Base-by-base conservation (phyloP, 108 stramenopile species). In the Skeletonema tropicum region DNA sequence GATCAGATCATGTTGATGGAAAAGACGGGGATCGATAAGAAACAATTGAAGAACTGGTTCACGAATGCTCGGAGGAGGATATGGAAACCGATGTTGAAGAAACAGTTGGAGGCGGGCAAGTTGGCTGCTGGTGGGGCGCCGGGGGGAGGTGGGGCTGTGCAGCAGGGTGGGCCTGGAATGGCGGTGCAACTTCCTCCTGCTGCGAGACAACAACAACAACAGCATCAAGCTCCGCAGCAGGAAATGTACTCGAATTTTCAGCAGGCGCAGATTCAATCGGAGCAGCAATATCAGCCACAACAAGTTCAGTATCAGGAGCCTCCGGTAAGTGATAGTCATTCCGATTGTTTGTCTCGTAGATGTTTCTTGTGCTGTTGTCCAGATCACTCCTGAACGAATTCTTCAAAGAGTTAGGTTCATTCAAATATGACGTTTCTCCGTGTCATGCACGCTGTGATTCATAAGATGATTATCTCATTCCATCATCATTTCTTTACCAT, bases 11-110 rank as follows among this genome's bases (percentile, higher is more conserved):
- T 90, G 90, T 82, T 97, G 46, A 96, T 95, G 97, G 92, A 93
- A 67, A 89, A 92, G 81, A 97, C 97, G 17, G 95, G 97, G 14
- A 96, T 97, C 63, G 95, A 96, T 70, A 96, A 95, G 75, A 96
- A 96, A 77, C 97, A 97, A 75, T 83, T 97, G 33, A 97, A 97
- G 82, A 97, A 97, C 64, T 97, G 97, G 97, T 97, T 97, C 70
- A 97, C 97, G 48, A 97, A 97, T 73, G 97, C 97, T 3, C 73
- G 97, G 57, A 70, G 97, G 49, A 79, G 97, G 80, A 97, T 97
- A 82, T 97, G 97, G 97, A 97, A 97, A 74, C 97, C 97, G 39
- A 90, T 97, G 93, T 59, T 96, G 66, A 95, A 93, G 82, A 94
- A 92, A 64, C 93, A 95, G 81, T 69, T 95, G 48, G 96, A 94